phyloP scores from a whole-genome alignment of 352 stramenopile species.

The Phytophthora foliorum region DNA sequence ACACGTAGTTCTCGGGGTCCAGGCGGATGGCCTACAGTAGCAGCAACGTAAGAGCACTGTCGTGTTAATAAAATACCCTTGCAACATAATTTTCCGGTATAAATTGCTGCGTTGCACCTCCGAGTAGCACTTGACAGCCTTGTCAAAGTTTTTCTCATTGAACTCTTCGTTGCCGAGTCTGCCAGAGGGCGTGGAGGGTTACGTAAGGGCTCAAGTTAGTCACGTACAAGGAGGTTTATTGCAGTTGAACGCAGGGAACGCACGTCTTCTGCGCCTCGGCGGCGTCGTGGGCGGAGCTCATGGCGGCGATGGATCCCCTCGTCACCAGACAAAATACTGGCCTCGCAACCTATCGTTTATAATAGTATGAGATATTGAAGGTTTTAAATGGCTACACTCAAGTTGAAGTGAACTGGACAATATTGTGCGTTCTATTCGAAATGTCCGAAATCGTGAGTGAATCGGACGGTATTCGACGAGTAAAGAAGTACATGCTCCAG shows the following conservation, averaged over 20 bases:
- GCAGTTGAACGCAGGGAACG: conserved; percentile 20
- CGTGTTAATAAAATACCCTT: not conserved
- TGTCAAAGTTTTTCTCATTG: conserved; percentile 88
- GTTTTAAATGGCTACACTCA: conserved; percentile 5
- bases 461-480: too few relatives aligned
- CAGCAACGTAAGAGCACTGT: not conserved
- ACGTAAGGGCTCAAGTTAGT: not conserved
- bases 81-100: not conserved
- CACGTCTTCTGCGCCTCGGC: conserved; percentile 78
- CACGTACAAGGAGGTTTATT: not conserved
- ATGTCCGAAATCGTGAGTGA: too few relatives aligned
- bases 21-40: conserved; percentile 72
- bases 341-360: not conserved
- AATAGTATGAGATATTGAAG: not conserved
- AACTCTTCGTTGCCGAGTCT: conserved; percentile 89
- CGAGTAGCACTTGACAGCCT: conserved; percentile 82
- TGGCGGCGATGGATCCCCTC: conserved; percentile 30
- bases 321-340: conserved; percentile 20
- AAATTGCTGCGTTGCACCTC: conserved; percentile 46
- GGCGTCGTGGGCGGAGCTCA: conserved; percentile 54
- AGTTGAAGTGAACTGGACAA: not conserved
- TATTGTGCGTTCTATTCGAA: too few relatives aligned
- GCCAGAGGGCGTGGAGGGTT: not conserved
- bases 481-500: too few relatives aligned
- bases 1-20: conserved; percentile 80